phyloP scores from a whole-genome alignment of 2,329 filamentous ascomycete genomes.

The Pseudogymnoascus sp. region DNA sequence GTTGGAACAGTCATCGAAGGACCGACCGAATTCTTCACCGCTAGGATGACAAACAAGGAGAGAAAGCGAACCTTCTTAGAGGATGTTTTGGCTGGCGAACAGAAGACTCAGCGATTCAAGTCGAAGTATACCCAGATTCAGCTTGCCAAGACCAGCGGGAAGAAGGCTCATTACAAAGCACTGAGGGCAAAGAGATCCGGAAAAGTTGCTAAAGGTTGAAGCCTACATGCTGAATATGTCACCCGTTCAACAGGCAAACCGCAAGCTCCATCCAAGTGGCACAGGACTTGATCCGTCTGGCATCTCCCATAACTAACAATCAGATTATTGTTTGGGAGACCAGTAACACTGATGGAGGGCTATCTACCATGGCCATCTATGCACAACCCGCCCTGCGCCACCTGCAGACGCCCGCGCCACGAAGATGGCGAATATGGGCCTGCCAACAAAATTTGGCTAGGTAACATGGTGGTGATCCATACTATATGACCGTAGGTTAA shows the following conservation, averaged over 20 bases:
- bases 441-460: not conserved
- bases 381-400: not conserved
- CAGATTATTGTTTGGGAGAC: slow-evolving; percentile 7
- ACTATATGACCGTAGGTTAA: slow-evolving; percentile 5
- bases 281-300: slow-evolving; percentile 8
- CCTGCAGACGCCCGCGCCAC: not conserved
- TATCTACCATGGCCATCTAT: not conserved
- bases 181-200: slow-evolving; percentile 53
- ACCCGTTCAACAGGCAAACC: slow-evolving; percentile 1
- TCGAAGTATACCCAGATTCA: slow-evolving; percentile 84
- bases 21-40: slow-evolving; percentile 78
- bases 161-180: slow-evolving; percentile 82
- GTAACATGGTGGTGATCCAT: slow-evolving; percentile 7
- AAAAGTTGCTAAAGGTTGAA: slow-evolving; percentile 14
- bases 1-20: slow-evolving; percentile 85
- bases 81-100: slow-evolving; percentile 66
- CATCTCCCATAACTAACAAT: not conserved
- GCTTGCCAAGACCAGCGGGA: slow-evolving; percentile 73
- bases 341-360: not conserved
- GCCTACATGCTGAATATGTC: slow-evolving; percentile 9
- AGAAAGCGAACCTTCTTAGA: slow-evolving; percentile 81
- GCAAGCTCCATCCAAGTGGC: slow-evolving; percentile 2
- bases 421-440: not conserved
- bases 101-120: slow-evolving; percentile 66
- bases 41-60: slow-evolving; percentile 77